Evolutionary conservation across 2,329 filamentous ascomycete genomes (phyloP), one percentile per base, ranked within the genome.

Genomic region (Aspergillus udagawae): DNA sequence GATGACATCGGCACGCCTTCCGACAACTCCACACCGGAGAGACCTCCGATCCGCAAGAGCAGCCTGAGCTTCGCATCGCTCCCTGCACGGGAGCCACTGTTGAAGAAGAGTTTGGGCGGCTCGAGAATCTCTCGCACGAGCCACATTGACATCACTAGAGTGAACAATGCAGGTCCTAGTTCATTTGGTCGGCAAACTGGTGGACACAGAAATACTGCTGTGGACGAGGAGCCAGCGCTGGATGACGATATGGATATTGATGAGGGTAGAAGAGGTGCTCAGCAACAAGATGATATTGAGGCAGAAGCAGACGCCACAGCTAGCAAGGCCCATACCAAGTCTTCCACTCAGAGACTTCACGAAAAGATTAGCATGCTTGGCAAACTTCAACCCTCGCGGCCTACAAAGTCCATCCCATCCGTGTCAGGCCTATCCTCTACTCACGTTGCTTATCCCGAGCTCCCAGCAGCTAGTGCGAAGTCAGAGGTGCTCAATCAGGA

Each of bases 31-130:
- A 79, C 76, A 17, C 79, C 79, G 6, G 77, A 75, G 52, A 68
- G 90, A 63, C 88, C 89, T 1, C 80, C 90, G 29, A 83, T 95
- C 63, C 87, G 93, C 59, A 97, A 97, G 80, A 96, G 92, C 75
- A 97, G 93, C 71, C 82, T 99, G 59, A 96, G 90, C 58, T 97
- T 99, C 76, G 91, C 94, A 41, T 91, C 94, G 20, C 80, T 99
- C 12, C 94, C 94, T 29, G 92, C 93, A 2, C 85, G 94, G 60
- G 93, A 97, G 68, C 93, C 93, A 38, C 79, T 97, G 53, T 86
- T 84, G 17, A 95, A 95, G 72, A 93, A 92, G 76, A 95, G 89
- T 71, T 85, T 92, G 67, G 92, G 87, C 17, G 73, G 82, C 48
- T 82, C 83, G 21, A 82, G 90, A 51, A 77, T 84, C 52, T 92